Evolutionary conservation across 1,284 basidiomycete genomes (phyloP).

Genomic region (Pyrrhoderma noxium): DNA sequence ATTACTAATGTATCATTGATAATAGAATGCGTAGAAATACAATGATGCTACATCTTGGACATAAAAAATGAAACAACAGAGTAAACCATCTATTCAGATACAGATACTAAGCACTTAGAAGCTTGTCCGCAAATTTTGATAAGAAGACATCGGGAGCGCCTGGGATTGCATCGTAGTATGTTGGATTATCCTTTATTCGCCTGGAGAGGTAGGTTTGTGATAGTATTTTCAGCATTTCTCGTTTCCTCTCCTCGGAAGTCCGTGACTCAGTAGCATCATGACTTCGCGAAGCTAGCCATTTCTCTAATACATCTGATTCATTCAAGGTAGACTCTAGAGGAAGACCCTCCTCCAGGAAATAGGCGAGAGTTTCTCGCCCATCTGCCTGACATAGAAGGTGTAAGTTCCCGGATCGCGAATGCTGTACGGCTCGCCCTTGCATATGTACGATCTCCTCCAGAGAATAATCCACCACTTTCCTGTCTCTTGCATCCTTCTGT

Average conservation of each 20-base stretch:
- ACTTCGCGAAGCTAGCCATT: conserved; percentile 45
- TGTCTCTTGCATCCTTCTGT: conserved; percentile 34
- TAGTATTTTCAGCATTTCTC: conserved; percentile 70
- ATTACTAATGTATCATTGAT: not conserved
- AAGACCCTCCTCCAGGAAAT: conserved; percentile 81
- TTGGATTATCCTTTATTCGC: conserved; percentile 74
- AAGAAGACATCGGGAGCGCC: conserved; percentile 44
- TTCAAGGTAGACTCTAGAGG: conserved; percentile 81
- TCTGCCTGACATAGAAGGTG: conserved; percentile 85
- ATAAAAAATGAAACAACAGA: conserved; percentile 9
- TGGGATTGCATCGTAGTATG: conserved; percentile 67
- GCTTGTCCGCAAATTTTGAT: conserved; percentile 63
- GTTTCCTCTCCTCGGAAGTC: conserved; percentile 34
- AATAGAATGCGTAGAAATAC: not conserved
- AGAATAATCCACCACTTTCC: conserved; percentile 73
- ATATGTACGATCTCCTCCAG: conserved; percentile 82
- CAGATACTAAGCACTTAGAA: too few species aligned
- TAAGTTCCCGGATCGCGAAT: conserved; percentile 60
- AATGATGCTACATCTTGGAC: not conserved
- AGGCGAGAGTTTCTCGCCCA: conserved; percentile 67
- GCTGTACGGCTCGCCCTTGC: conserved; percentile 80
- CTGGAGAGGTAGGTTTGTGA: conserved; percentile 78
- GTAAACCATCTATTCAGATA: conserved; percentile 4
- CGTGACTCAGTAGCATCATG: conserved; percentile 31
- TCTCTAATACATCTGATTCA: conserved; percentile 41